Conservation (phyloP, 345 rosid genomes). For the Eucalyptus microcorys region DNA sequence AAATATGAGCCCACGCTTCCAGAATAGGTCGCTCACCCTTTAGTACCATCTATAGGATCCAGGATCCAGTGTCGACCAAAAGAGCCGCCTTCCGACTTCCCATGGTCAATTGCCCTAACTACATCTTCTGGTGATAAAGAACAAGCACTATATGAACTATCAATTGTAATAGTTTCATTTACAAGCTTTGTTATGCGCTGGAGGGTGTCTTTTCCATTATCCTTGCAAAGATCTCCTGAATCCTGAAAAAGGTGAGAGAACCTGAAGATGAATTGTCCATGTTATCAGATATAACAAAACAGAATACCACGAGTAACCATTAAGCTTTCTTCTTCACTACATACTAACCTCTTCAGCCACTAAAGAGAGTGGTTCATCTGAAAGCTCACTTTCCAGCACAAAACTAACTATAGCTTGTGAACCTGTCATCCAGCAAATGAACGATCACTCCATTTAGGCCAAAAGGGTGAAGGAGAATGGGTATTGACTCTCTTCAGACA, state of each 20-base stretch:
- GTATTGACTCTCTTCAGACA: neutral
- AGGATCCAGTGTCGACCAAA: constrained; percentile 91
- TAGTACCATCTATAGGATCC: constrained; percentile 97
- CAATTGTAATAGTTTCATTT: constrained; percentile 55
- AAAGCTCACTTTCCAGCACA: constrained; percentile 64
- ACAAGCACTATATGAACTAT: constrained; percentile 33
- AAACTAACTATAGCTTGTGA: constrained; percentile 89
- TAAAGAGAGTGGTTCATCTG: constrained; percentile 56
- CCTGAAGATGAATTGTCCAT: neutral
- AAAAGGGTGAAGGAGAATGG: neutral
- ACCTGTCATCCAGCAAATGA: constrained; percentile 23
- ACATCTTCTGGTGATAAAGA: constrained; percentile 60
- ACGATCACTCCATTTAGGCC: neutral
- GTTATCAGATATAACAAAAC: neutral
- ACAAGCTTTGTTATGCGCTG: constrained; percentile 74
- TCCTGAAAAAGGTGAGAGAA: constrained; percentile 29
- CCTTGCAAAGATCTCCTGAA: constrained; percentile 64
- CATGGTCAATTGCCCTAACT: constrained; percentile 62
- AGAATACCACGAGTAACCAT: neutral
- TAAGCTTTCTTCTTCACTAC: neutral
- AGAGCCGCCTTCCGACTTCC: constrained; percentile 86
- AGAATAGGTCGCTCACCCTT: constrained; percentile 48
- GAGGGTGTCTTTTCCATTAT: constrained; percentile 46
- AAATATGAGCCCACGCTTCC: neutral
- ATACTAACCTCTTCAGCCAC: constrained; percentile 85